A percentile compares a stretch with the other conserved stretches of the same genome.
phyloP scores from a whole-genome alignment of 768 basidiomycete species.

The Termitomyces sp. region DNA sequence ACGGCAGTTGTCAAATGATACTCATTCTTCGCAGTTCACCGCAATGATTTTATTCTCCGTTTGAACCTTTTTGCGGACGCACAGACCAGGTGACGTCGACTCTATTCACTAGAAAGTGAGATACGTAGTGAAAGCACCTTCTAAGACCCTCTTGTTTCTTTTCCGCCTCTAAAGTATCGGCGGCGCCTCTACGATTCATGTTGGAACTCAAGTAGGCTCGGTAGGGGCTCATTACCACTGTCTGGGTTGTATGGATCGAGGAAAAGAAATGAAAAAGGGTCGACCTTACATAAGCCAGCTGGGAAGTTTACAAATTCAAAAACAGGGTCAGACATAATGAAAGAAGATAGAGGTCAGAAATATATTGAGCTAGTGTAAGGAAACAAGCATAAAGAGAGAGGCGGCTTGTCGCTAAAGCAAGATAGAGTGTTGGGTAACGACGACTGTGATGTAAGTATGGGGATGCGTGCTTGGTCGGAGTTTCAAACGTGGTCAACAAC shows the following conservation, averaged over 20 bases:
- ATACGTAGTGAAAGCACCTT: background rate
- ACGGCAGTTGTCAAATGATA: slow-evolving; percentile 1
- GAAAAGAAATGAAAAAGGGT: too few species aligned
- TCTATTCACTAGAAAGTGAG: background rate
- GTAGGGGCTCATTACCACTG: background rate
- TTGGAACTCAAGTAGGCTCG: background rate
- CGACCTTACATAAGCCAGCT: background rate
- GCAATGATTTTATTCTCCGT: slow-evolving; percentile 19
- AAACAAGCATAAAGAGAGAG: too few species aligned
- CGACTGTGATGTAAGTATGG: too few species aligned
- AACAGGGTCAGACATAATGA: too few species aligned
- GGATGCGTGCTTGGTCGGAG: too few species aligned
- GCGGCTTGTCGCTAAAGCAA: too few species aligned
- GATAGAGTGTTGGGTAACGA: too few species aligned
- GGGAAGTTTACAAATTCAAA: too few species aligned
- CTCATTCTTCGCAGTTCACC: slow-evolving; percentile 13
- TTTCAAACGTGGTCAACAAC: too few species aligned
- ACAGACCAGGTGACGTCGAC: slow-evolving; percentile 11
- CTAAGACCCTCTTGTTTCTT: background rate
- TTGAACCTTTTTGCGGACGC: slow-evolving; percentile 12
- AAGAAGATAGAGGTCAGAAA: too few species aligned
- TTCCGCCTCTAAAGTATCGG: background rate
- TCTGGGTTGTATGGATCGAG: background rate
- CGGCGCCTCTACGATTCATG: background rate
- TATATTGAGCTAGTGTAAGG: too few species aligned